Evolutionary conservation across 495 filamentous ascomycete genomes (phyloP).

Genomic region (Filosporella fistucella): DNA sequence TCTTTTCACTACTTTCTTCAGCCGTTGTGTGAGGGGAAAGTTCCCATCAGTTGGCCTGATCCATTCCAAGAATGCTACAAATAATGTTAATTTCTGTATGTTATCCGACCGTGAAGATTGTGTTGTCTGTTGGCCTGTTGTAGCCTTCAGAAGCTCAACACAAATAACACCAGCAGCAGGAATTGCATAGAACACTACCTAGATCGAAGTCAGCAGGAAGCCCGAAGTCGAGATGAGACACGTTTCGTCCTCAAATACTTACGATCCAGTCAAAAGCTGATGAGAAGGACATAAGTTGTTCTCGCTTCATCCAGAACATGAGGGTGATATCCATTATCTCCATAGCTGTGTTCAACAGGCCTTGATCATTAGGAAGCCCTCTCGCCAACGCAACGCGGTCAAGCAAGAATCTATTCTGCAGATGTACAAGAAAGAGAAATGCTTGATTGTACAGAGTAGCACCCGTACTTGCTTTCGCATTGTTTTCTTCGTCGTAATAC

Average conservation of each 20-base stretch:
- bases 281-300: slow-evolving; percentile 13
- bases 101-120: slow-evolving; percentile 19
- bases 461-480: slow-evolving; percentile 11
- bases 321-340: slow-evolving; percentile 21
- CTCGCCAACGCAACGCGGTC: slow-evolving; percentile 20
- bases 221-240: neutral
- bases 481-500: slow-evolving; percentile 10
- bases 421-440: slow-evolving; percentile 7
- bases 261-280: slow-evolving; percentile 25
- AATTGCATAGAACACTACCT: slow-evolving; percentile 19
- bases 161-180: slow-evolving; percentile 21
- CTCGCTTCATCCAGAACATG: slow-evolving; percentile 22
- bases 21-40: slow-evolving; percentile 13
- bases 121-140: neutral
- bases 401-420: slow-evolving; percentile 20
- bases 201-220: neutral
- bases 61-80: slow-evolving; percentile 24
- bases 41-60: slow-evolving; percentile 24
- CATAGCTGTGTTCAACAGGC: slow-evolving; percentile 17
- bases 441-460: slow-evolving; percentile 11
- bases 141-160: slow-evolving; percentile 21
- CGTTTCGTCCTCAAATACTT: neutral
- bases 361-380: slow-evolving; percentile 13
- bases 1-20: slow-evolving; percentile 15
- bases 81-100: slow-evolving; percentile 24